These are phyloP conservation scores for Sporothrix globosa DNA, from an alignment of 2,329 filamentous ascomycete genomes.

Conservation along the genomic window DNA sequence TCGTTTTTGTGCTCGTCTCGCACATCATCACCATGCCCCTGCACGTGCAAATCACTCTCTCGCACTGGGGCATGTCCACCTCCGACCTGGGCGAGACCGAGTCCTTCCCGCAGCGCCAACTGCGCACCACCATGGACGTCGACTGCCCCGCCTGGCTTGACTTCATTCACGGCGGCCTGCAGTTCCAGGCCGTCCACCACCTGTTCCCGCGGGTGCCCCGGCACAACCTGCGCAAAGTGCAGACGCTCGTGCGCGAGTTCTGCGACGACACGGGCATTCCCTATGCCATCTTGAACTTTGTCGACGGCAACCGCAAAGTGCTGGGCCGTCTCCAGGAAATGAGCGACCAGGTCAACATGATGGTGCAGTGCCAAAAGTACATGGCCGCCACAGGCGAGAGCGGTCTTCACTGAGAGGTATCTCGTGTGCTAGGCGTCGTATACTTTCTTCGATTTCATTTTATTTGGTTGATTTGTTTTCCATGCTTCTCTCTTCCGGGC, in stretches of 20 bases:
- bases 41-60: constrained; percentile 72
- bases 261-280: constrained; percentile 66
- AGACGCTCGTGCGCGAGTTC: constrained; percentile 64
- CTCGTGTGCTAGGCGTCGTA: too few species aligned
- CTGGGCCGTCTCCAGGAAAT: constrained; percentile 58
- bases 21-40: constrained; percentile 69
- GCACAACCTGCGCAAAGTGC: constrained; percentile 66
- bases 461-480: background rate
- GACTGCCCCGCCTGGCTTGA: constrained; percentile 73
- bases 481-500: background rate
- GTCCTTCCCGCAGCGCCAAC: constrained; percentile 69
- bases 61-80: constrained; percentile 73
- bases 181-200: constrained; percentile 74
- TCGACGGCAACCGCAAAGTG: constrained; percentile 63
- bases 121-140: constrained; percentile 74
- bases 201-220: constrained; percentile 69
- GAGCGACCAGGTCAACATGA: constrained; percentile 61
- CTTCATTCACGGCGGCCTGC: constrained; percentile 71
- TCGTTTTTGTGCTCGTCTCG: constrained; percentile 65
- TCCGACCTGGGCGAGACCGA: constrained; percentile 65
- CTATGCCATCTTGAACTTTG: constrained; percentile 64
- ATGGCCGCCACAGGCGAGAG: constrained; percentile 55
- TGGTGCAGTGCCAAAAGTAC: constrained; percentile 60
- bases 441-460: background rate
- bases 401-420: constrained; percentile 42